Conservation (phyloP, 2,329 filamentous ascomycete species). For the Aurifilum marmelostoma region DNA sequence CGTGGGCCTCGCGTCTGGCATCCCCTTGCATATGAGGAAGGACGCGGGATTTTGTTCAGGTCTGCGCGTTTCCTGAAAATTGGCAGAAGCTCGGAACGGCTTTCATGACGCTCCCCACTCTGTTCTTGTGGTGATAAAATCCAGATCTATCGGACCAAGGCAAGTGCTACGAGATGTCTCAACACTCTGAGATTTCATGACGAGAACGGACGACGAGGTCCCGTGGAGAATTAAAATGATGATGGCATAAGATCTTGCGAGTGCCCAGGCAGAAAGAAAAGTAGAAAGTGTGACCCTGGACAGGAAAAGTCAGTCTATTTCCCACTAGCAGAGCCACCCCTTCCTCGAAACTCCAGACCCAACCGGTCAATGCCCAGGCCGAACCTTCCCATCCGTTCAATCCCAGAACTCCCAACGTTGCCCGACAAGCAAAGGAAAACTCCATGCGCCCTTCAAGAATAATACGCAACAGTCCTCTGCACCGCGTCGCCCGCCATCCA, state of each 20-base stretch:
- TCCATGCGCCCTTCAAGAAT: constrained; percentile 11
- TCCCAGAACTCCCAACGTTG: neutral
- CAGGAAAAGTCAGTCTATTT: neutral
- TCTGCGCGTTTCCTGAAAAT: too few species aligned
- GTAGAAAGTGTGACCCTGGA: neutral
- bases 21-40: too few species aligned
- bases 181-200: neutral
- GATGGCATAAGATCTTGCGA: neutral
- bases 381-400: neutral
- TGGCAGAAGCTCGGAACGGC: too few species aligned
- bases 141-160: too few species aligned
- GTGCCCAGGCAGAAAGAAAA: too few species aligned
- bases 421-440: neutral
- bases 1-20: too few species aligned
- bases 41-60: too few species aligned
- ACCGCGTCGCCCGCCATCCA: constrained; percentile 26
- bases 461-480: constrained; percentile 24
- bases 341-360: neutral
- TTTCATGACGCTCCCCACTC: too few species aligned
- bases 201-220: neutral
- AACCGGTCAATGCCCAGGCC: neutral
- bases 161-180: too few species aligned
- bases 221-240: neutral
- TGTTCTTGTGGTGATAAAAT: too few species aligned
- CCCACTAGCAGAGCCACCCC: neutral